Conservation (phyloP, 2,329 filamentous ascomycete genomes). For the Samsoniella hepiali region DNA sequence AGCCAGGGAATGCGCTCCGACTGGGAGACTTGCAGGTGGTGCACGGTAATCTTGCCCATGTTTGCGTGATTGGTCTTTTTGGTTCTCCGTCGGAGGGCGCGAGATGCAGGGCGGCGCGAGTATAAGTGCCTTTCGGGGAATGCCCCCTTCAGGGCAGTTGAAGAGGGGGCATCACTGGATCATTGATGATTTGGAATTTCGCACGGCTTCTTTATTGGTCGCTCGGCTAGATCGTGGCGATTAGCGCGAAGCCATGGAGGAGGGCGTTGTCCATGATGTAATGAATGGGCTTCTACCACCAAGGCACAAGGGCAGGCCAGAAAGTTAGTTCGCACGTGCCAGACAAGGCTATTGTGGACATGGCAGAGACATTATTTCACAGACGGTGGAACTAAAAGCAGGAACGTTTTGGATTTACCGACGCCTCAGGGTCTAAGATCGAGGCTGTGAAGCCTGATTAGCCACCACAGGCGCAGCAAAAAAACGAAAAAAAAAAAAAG, state of each 20-base stretch:
- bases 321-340: background rate
- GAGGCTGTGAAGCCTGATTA: too few species aligned
- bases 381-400: too few species aligned
- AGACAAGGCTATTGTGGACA: too few species aligned
- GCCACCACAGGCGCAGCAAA: too few species aligned
- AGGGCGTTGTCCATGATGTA: constrained; percentile 1
- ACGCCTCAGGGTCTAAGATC: too few species aligned
- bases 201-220: background rate
- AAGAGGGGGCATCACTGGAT: background rate
- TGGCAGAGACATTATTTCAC: too few species aligned
- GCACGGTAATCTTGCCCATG: constrained; percentile 36
- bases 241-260: background rate
- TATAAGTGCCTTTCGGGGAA: background rate
- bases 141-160: background rate
- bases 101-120: background rate
- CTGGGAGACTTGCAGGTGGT: constrained; percentile 57
- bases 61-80: background rate
- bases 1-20: constrained; percentile 64
- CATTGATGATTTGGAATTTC: constrained; percentile 4
- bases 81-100: background rate
- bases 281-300: background rate
- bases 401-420: too few species aligned
- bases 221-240: background rate
- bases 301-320: background rate
- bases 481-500: too few species aligned